phyloP scores from a whole-genome alignment of 1,284 basidiomycete genomes.

The Trametes polyzona region DNA sequence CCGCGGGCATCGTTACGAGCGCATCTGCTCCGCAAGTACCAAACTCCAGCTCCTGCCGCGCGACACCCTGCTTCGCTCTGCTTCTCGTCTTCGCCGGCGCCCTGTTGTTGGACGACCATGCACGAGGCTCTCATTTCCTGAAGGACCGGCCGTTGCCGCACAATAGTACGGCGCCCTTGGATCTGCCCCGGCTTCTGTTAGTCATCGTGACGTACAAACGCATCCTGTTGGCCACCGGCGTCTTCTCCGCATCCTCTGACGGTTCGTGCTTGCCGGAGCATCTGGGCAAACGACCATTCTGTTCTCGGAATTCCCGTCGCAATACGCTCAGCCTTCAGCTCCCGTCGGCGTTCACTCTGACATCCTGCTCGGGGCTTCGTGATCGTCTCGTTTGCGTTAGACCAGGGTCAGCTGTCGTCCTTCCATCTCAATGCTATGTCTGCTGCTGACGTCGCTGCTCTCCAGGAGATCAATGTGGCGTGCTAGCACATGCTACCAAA shows the following conservation, averaged over 20 bases:
- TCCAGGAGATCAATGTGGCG: conserved; percentile 9
- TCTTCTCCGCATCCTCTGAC: background rate
- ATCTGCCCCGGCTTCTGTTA: background rate
- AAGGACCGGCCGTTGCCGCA: conserved; percentile 1
- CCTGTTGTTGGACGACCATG: background rate
- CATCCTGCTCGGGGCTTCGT: background rate
- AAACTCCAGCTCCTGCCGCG: background rate
- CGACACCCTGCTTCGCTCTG: background rate
- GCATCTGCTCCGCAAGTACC: conserved; percentile 1
- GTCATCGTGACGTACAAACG: conserved; percentile 11
- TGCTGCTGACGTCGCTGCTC: background rate
- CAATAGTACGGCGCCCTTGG: background rate
- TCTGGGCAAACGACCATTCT: background rate
- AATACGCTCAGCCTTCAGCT: background rate
- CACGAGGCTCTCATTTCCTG: conserved; percentile 13
- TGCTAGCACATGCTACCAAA: conserved; percentile 6
- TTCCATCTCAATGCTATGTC: background rate
- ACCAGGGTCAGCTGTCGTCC: background rate
- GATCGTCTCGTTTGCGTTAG: conserved; percentile 6
- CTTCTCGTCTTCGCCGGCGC: conserved; percentile 12
- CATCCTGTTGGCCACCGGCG: background rate
- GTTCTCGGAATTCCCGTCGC: background rate
- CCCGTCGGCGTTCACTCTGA: background rate
- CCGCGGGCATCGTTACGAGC: conserved; percentile 5
- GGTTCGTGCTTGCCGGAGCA: conserved; percentile 4